phyloP scores from a whole-genome alignment of 2,329 filamentous ascomycete genomes.

The Penicillium expansum region DNA sequence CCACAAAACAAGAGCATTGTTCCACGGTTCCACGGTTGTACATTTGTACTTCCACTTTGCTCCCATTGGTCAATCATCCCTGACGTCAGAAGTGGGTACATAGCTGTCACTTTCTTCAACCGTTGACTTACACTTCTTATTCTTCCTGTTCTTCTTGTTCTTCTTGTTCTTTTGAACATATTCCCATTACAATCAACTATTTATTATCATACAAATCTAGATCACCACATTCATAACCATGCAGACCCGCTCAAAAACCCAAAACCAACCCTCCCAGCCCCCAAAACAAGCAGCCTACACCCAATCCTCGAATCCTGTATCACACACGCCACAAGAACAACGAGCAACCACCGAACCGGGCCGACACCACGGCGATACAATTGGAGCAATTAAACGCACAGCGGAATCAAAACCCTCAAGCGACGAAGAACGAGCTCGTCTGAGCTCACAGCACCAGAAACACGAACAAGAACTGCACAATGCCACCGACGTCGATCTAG shows the following conservation, averaged over 20 bases:
- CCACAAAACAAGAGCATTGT: not conserved
- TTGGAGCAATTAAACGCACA: slow-evolving; percentile 24
- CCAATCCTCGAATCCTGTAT: slow-evolving; percentile 35
- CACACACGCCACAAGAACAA: slow-evolving; percentile 30
- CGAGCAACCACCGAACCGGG: slow-evolving; percentile 2
- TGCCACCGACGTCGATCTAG: slow-evolving; percentile 29
- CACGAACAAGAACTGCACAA: slow-evolving; percentile 18
- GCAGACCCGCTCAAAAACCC: slow-evolving; percentile 15
- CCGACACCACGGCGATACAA: slow-evolving; percentile 26
- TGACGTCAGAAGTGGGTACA: not conserved
- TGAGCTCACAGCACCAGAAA: slow-evolving; percentile 17
- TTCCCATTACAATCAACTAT: too few species aligned
- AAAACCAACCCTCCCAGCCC: slow-evolving; percentile 29
- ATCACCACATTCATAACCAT: slow-evolving; percentile 6
- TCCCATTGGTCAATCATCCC: not conserved
- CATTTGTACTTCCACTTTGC: not conserved
- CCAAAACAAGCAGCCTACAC: slow-evolving; percentile 36
- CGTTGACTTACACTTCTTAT: not conserved
- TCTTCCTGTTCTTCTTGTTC: too few species aligned
- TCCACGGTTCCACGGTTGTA: too few species aligned
- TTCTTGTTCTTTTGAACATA: not conserved
- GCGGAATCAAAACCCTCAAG: slow-evolving; percentile 31
- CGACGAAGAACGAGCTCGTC: slow-evolving; percentile 23
- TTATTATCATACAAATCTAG: too few species aligned
- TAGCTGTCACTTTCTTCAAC: not conserved